Base-by-base conservation (phyloP, 176 grass and related monocot genomes). In the Triticum timopheevii region DNA sequence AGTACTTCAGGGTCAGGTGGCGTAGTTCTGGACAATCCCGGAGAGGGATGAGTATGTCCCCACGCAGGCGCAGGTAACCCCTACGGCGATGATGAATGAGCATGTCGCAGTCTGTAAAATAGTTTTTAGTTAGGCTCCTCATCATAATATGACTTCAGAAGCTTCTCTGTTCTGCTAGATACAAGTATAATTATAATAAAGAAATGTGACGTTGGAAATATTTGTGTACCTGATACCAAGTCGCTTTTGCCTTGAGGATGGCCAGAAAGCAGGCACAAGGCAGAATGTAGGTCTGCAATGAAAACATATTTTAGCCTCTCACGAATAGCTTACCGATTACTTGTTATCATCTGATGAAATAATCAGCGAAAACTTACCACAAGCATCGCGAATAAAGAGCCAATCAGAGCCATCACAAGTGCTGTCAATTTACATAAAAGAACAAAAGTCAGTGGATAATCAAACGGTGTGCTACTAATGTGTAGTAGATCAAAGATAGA, bases 371-470 rank as follows among this genome's bases (percentile, higher is more conserved):
- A 76, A 80, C 86, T 91, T 96, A 96, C 96, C 82, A 98, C 92
- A 69, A 98, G 97, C 97, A 96, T 98, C 42, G 92, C 92, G 76
- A 98, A 83, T 50, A 98, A 87, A 85, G 97, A 98, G n/a, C 97
- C 97, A 77, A 98, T 86, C 28, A 98, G 92, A 33, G 97, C 84
- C 94, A 98, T 96, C 70, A 98, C 94, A 59, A 98, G 94, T 70
- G 92, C 97, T 98, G 88, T 79, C 10, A 35, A 89, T 20, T 20
- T 58, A 38, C 42, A 27, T 45, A 5, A 65, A 88, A 7, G 47
- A 71, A 65, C 10, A 80, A 20, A 36, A 3, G 25, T 79, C 63
- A 30, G 6, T 61, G 19, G 34, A 69, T 69, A 17, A 49, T 67
- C 67, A 5, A 36, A 63, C 35, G 1, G 35, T 28, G 22, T 45